Evolutionary conservation across 495 filamentous ascomycete genomes (phyloP).

Genomic region (Glarea lozoyensis): DNA sequence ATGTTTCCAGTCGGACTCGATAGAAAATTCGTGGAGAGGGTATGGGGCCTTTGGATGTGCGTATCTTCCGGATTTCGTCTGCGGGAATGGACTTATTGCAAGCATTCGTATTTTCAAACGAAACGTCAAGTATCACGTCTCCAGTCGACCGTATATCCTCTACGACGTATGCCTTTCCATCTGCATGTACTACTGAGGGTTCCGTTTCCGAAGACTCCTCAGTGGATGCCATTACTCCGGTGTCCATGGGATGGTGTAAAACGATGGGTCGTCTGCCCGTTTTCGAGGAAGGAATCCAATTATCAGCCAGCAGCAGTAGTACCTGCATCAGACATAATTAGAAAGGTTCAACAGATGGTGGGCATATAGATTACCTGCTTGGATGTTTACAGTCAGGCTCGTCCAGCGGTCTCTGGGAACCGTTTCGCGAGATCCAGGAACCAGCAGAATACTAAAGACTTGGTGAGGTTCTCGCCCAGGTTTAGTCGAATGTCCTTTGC

Average conservation of each 20-base stretch:
- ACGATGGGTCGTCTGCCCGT: neutral
- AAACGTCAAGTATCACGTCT: conserved; percentile 46
- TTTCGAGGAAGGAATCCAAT: too few relatives aligned
- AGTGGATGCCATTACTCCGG: neutral
- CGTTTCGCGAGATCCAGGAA: too few relatives aligned
- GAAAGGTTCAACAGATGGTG: too few relatives aligned
- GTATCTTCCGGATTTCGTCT: conserved; percentile 14
- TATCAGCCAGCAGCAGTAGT: too few relatives aligned
- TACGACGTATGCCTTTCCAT: conserved; percentile 11
- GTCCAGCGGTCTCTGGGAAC: too few relatives aligned
- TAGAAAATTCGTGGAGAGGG: conserved; percentile 21
- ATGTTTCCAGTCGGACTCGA: conserved; percentile 26
- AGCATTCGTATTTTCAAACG: conserved; percentile 33
- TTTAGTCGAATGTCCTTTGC: too few relatives aligned
- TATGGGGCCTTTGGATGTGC: conserved; percentile 15
- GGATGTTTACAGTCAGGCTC: too few relatives aligned
- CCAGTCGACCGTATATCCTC: conserved; percentile 39
- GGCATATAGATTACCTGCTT: too few relatives aligned
- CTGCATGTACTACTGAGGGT: conserved; percentile 7
- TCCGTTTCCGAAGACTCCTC: neutral
- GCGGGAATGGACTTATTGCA: conserved; percentile 17
- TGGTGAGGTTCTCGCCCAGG: too few relatives aligned
- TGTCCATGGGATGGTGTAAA: neutral
- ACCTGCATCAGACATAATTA: too few relatives aligned
- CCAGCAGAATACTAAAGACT: too few relatives aligned